Evolutionary conservation across 768 basidiomycete genomes (phyloP).

Genomic region (Crassisporium funariophilum): DNA sequence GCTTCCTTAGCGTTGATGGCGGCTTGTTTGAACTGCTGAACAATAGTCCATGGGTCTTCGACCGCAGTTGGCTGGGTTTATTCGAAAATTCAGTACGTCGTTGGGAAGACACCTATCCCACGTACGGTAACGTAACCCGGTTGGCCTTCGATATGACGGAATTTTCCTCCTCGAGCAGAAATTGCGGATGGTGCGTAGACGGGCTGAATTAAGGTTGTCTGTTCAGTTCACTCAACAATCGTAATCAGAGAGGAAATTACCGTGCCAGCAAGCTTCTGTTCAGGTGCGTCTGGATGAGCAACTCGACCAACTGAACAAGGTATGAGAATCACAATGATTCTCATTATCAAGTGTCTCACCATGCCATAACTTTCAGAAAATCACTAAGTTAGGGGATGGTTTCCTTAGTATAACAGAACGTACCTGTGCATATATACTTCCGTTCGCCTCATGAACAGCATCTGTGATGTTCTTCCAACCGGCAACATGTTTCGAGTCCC

Average conservation of each 20-base stretch:
- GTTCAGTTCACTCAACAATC: neutral
- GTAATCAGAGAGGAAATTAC: slow-evolving; percentile 16
- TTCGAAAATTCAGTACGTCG: neutral
- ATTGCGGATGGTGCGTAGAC: slow-evolving; percentile 49
- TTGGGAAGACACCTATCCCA: neutral
- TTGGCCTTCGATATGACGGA: slow-evolving; percentile 37
- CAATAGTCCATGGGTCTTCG: slow-evolving; percentile 41
- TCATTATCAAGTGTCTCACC: slow-evolving; percentile 22
- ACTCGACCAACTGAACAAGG: slow-evolving; percentile 33
- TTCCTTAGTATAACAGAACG: neutral
- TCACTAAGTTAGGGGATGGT: neutral
- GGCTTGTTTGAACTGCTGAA: slow-evolving; percentile 43
- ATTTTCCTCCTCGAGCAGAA: slow-evolving; percentile 42
- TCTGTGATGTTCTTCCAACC: slow-evolving; percentile 51
- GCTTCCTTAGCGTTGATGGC: slow-evolving; percentile 51
- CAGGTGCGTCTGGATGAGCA: slow-evolving; percentile 38
- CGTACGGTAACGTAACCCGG: slow-evolving; percentile 45
- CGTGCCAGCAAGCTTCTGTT: slow-evolving; percentile 37
- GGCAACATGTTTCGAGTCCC: slow-evolving; percentile 43
- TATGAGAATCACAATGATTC: neutral
- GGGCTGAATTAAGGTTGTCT: slow-evolving; percentile 29
- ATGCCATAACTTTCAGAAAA: slow-evolving; percentile 34
- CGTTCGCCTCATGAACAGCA: slow-evolving; percentile 47
- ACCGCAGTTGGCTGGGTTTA: slow-evolving; percentile 37
- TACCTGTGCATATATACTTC: slow-evolving; percentile 48